Evolutionary conservation across 257 asterid species (phyloP).

Genomic region (Coffea canephora): DNA sequence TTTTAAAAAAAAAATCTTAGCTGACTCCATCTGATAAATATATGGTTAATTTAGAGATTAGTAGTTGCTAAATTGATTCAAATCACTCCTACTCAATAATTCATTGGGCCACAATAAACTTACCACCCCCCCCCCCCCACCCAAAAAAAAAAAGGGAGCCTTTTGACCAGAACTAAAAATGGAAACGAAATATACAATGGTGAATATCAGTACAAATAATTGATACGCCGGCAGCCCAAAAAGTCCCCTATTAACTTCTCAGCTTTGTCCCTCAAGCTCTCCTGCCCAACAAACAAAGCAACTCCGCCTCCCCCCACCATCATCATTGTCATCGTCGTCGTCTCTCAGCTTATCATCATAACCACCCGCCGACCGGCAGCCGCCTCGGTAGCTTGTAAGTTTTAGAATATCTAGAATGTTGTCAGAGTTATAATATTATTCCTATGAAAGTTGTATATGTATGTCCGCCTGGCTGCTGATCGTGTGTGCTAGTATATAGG

Average conservation of each 20-base stretch:
- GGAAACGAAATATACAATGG: background rate
- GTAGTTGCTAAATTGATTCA: background rate
- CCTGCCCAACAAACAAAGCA: background rate
- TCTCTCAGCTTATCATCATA: slow-evolving; percentile 10
- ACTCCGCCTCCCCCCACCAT: background rate
- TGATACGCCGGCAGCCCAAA: background rate
- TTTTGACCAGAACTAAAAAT: background rate
- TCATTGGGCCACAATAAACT: background rate
- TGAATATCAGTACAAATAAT: background rate
- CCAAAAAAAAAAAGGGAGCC: background rate
- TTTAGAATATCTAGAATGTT: background rate
- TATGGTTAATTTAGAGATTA: background rate
- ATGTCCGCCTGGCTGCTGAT: background rate
- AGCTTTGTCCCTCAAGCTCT: background rate
- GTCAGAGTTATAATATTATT: too few relatives aligned
- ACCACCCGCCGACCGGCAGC: background rate
- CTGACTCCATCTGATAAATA: background rate
- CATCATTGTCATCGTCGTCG: background rate
- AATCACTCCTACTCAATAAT: background rate
- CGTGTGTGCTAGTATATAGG: background rate
- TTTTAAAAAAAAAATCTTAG: background rate
- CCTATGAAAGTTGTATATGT: background rate
- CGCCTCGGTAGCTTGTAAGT: slow-evolving; percentile 5
- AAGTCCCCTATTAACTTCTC: background rate
- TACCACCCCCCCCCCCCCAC: background rate